Evolutionary conservation across 2,329 filamentous ascomycete species (phyloP), one percentile per base, ranked within the genome.

Genomic region (Neobulgaria alba): DNA sequence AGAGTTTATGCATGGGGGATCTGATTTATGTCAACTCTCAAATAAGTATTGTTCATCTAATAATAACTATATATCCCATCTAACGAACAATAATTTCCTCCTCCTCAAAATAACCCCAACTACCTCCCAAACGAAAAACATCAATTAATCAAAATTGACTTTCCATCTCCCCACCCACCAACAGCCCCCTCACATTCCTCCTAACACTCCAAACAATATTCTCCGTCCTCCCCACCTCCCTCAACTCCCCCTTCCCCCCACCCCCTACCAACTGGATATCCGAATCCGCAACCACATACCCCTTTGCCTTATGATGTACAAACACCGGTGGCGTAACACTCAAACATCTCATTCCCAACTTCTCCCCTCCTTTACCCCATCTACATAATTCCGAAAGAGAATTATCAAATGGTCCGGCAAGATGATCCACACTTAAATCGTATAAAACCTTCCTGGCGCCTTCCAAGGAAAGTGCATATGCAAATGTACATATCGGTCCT

Each of bases 191-290:
- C 32, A 50, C 18, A 42, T 51, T 50, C 45, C 47, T 46, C 26
- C 49, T 44, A 15, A 49, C 42, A 39, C 47, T 49, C 37, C 39
- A 17, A 18, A 46, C 37, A 17, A 51, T 26, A 46, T 51, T 49
- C 30, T 47, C 50, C 16, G 44, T n/a, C n/a, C n/a, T 49, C 34
- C 49, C 49, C 15, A 51, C 44, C 1, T 9, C 38, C 15, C 36
- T 46, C 26, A 45, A 46, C 42, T 45, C 49, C 14, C 45, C 47
- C 4, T 43, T 45, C 21, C 49, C 49, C 1, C 49, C 23, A 2
- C 47, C 45, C n/a, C 47, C 42, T n/a, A n/a, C n/a, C n/a, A n/a
- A n/a, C n/a, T n/a, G n/a, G 38, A 49, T 51, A 38, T 49, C 32
- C 32, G 43, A 47, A 26, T 47, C 44, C 10, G 39, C 49, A n/a